Evolutionary conservation across 176 grass and related monocot genomes (phyloP), one percentile per base, ranked within the genome.

Genomic region (Ampelocalamus luodianensis): DNA sequence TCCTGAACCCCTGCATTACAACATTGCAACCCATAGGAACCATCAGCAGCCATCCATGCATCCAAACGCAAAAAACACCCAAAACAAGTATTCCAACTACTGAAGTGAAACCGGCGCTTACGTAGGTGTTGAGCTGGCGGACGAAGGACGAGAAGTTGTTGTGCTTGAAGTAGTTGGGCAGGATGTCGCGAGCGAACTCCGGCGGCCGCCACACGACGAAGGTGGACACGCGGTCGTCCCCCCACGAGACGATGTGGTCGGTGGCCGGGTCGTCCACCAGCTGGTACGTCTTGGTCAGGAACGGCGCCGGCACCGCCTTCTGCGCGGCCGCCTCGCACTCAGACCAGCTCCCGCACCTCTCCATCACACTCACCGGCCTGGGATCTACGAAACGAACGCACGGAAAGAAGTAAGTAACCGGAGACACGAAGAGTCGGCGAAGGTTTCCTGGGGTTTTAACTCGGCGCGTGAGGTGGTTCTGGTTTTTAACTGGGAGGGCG

Each of bases 81-180:
- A 26, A 16, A 22, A 4, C 56, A 42, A 36, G n/a, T 16, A 40
- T 7, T 37, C 32, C 32, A 38, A 8, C 32, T 18, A 66, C 64
- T 20, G 32, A 65, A 49, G 37, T 4, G 67, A 15, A 22, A 59
- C 51, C 40, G 26, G n/a, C 40, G 18, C 89, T 86, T 63, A 98
- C 96, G 90, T 98, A 98, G 76, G 96, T 98, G 88, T 98, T 98
- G 83, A 98, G 96, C 85, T 98, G 96, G 68, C 96, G 96, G 55
- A 98, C 96, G 77, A 98, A 98, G 48, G 93, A 95, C 9, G 96
- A 98, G 91, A 98, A 98, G 86, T 98, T 98, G 70, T 95, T 98
- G 69, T 98, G 96, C 91, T 98, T 98, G 93, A 98, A 98, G 83
- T 85, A 98, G 83, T 89, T 95, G 77, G 96, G 96, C n/a, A 98